Conservation (phyloP, 2,329 filamentous ascomycete species). For the Hawksworthiomyces lignivorus region DNA sequence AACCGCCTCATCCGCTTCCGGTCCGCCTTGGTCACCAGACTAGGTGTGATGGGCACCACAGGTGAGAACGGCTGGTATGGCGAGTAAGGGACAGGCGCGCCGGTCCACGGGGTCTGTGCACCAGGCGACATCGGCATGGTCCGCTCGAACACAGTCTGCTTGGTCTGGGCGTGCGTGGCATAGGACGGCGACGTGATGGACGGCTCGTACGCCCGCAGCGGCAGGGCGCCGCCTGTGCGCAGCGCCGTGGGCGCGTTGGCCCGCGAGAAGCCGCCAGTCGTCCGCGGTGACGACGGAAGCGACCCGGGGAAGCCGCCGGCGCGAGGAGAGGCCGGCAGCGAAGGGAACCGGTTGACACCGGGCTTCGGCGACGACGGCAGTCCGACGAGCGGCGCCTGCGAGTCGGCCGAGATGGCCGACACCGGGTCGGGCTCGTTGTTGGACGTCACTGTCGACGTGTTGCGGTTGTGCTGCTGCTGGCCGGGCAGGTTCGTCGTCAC, state of each 20-base stretch:
- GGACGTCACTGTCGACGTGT: constrained; percentile 23
- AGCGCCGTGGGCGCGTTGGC: constrained; percentile 46
- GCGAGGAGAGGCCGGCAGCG: constrained; percentile 19
- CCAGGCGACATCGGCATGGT: constrained; percentile 47
- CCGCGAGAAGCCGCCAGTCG: constrained; percentile 33
- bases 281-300: constrained; percentile 15
- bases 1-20: constrained; percentile 60
- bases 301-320: constrained; percentile 33
- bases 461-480: constrained; percentile 11
- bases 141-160: constrained; percentile 59
- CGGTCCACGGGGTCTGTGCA: constrained; percentile 52
- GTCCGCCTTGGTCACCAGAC: constrained; percentile 62
- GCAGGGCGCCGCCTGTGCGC: constrained; percentile 49
- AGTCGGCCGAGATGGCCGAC: constrained; percentile 45
- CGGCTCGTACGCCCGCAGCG: constrained; percentile 56
- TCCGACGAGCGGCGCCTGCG: constrained; percentile 43
- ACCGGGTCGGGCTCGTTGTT: constrained; percentile 39
- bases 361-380: constrained; percentile 46
- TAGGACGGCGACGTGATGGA: constrained; percentile 42
- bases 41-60: constrained; percentile 68
- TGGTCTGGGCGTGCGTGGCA: constrained; percentile 33
- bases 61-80: constrained; percentile 76
- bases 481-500: constrained; percentile 4
- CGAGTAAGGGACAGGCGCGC: constrained; percentile 59
- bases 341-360: constrained; percentile 29